These are phyloP conservation scores for Neonectria magnoliae DNA, from an alignment of 2,329 filamentous ascomycete genomes.

Conservation along the genomic window DNA sequence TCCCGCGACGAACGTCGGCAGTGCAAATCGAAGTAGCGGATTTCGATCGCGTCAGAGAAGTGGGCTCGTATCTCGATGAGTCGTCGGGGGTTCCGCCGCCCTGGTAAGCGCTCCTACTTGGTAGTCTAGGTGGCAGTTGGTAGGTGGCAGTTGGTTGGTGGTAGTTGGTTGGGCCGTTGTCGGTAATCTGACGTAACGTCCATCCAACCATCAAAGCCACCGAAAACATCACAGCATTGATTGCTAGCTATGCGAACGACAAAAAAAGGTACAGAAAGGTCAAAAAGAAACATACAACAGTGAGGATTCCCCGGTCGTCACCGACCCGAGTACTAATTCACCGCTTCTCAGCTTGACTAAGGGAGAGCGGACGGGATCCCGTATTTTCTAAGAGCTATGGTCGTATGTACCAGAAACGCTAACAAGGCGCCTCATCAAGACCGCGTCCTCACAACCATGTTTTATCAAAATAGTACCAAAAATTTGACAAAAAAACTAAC, in stretches of 20 bases:
- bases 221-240: not conserved
- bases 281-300: not conserved
- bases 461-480: no score
- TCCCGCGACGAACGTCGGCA: not conserved
- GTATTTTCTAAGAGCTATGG: not conserved
- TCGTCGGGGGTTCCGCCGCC: not conserved
- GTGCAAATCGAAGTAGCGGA: conserved; percentile 6
- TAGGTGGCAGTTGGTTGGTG: no score
- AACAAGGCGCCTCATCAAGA: no score
- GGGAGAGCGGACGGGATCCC: not conserved
- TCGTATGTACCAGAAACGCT: no score
- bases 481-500: no score
- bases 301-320: not conserved
- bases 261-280: not conserved
- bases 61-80: not conserved
- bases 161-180: not conserved
- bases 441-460: no score
- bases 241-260: no score
- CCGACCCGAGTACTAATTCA: not conserved
- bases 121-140: no score
- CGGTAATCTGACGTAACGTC: no score
- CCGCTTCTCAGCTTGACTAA: not conserved
- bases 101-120: not conserved
- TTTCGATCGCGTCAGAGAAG: not conserved
- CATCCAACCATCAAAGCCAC: not conserved